phyloP scores from a whole-genome alignment of 805 yeast genomes.

The Metschnikowia bowlesiae region DNA sequence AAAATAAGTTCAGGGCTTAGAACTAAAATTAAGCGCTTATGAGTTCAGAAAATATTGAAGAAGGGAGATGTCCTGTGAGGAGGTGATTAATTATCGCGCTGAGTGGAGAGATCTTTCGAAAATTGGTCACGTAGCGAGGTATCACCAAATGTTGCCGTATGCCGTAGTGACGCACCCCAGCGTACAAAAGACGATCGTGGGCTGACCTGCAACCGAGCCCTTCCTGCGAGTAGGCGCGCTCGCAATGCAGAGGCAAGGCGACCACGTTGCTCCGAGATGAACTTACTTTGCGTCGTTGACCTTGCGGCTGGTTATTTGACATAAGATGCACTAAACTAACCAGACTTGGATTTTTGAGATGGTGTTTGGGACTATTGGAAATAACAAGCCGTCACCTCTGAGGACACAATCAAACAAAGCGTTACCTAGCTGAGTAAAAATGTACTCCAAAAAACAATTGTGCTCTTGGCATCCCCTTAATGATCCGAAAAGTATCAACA shows the following conservation, averaged over 20 bases:
- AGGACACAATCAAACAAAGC: not conserved
- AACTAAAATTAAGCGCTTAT: not conserved
- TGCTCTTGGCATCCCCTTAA: not conserved
- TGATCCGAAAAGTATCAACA: not conserved
- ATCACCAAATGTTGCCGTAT: slow-evolving; percentile 3
- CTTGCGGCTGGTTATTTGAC: not conserved
- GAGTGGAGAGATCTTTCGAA: slow-evolving; percentile 1
- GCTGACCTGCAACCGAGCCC: slow-evolving; percentile 4
- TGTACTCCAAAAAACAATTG: no score
- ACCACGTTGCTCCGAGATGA: not conserved
- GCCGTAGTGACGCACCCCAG: slow-evolving; percentile 4
- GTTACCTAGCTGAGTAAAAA: no score
- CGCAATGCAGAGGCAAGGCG: not conserved
- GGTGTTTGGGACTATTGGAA: not conserved
- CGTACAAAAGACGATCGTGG: slow-evolving; percentile 4
- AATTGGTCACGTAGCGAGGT: slow-evolving; percentile 3
- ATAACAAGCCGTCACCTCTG: no score
- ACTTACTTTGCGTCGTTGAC: not conserved
- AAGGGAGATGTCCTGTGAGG: not conserved
- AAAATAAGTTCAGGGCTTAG: not conserved
- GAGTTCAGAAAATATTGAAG: not conserved
- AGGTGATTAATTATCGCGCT: slow-evolving; percentile 1
- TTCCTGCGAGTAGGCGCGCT: not conserved
- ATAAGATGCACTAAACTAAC: not conserved
- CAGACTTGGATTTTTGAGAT: not conserved